These are phyloP conservation scores for Cyclanthera cordifolia DNA, from an alignment of 306 rosid species.

Conservation along the genomic window DNA sequence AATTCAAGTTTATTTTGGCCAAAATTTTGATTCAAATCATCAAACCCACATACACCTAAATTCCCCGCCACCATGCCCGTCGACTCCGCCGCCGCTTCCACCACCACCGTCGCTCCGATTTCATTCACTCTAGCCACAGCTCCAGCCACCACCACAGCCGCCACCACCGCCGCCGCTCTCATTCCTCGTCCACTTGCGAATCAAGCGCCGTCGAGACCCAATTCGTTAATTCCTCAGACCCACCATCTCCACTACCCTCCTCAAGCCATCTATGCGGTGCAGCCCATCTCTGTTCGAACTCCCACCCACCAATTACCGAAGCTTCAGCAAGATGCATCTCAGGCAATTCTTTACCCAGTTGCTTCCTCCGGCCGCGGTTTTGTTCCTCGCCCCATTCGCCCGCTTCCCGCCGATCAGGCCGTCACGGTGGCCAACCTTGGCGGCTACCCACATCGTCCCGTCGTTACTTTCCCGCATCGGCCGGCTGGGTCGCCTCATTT, in stretches of 20 bases:
- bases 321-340: constrained; percentile 22
- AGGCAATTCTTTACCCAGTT: constrained; percentile 38
- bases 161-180: neutral
- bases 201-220: constrained; percentile 24
- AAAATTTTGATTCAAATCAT: constrained; percentile 14
- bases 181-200: constrained; percentile 16
- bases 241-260: constrained; percentile 25
- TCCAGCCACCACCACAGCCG: constrained; percentile 5
- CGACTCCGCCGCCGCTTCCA: constrained; percentile 13
- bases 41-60: neutral
- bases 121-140: constrained; percentile 6
- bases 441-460: constrained; percentile 29
- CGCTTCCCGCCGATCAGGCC: constrained; percentile 23
- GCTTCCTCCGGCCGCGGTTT: constrained; percentile 44
- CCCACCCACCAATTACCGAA: constrained; percentile 19
- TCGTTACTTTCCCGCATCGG: constrained; percentile 27
- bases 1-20: neutral
- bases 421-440: constrained; percentile 31
- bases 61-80: constrained; percentile 31
- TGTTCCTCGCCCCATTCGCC: constrained; percentile 21
- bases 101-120: constrained; percentile 5
- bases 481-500: constrained; percentile 24
- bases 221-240: constrained; percentile 27
- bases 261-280: constrained; percentile 24
- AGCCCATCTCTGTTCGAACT: constrained; percentile 27